Base-by-base conservation (phyloP, 208 protist species). In the Trichomonas vaginalis region DNA sequence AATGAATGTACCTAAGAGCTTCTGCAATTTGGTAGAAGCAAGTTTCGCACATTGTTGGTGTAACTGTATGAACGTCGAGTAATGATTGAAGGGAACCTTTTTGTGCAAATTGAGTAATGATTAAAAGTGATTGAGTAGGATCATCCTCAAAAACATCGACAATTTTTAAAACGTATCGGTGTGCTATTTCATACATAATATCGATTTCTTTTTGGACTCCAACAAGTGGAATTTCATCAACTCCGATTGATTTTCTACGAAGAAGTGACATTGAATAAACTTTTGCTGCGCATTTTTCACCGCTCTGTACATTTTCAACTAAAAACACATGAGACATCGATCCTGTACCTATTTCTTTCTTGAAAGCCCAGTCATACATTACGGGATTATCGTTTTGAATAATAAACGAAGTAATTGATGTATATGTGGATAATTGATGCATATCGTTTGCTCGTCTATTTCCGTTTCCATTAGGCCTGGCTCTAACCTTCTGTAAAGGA, bases 81-180 rank as follows among this genome's bases (percentile, higher is more conserved):
- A 48, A 47, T 15, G 23, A 15, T 92, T 92, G 86, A 37, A 92
- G 27, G 4, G 8, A n/a, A 8, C 40, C 45, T 45, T 47, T 45
- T 23, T 48, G 12, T 0, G 86, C 86, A 47, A 40, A 51, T 51
- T 35, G 40, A 21, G 46, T 40, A 17, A 92, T 39, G 0, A 92
- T 51, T 35, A 92, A n/a, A 10, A 92, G 56, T 35, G 86, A 51
- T 10, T 92, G 15, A 14, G 86, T 92, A 35, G 14, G 6, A 51
- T 92, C 86, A 47, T 92, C 86, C 39, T 92, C 86, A 51, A 92
- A n/a, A 9, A 92, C 86, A n/a, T 92, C 86, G 12, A 40, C 45
- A 45, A 92, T 51, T 39, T 48, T 35, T 17, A 92, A 8, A 51
- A 92, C 45, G 56, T 92, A 51, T 39, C 45, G 4, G 15, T 92